Conservation (phyloP, 2,329 filamentous ascomycete species). For the Claviceps capensis region DNA sequence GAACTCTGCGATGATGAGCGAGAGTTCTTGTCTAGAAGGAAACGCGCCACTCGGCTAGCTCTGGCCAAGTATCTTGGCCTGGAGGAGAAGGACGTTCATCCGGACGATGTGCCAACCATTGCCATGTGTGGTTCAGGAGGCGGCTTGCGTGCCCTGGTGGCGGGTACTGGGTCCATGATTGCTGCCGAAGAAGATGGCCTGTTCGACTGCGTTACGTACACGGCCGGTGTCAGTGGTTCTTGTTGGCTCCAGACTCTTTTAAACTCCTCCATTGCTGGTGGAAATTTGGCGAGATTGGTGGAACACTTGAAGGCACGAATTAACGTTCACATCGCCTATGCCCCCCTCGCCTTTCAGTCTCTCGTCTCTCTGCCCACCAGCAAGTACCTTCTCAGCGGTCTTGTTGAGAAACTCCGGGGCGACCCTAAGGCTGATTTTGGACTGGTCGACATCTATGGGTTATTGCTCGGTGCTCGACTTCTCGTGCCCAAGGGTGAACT, state of each 20-base stretch:
- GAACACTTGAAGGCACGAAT: constrained; percentile 78
- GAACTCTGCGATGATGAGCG: constrained; percentile 76
- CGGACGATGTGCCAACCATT: constrained; percentile 84
- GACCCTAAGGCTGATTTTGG: constrained; percentile 61
- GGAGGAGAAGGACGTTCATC: constrained; percentile 68
- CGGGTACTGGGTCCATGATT: constrained; percentile 75
- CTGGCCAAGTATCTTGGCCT: constrained; percentile 73
- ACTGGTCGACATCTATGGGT: constrained; percentile 83
- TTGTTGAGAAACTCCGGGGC: constrained; percentile 85
- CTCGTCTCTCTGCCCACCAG: constrained; percentile 85
- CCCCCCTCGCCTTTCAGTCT: constrained; percentile 66
- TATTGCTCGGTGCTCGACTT: constrained; percentile 70
- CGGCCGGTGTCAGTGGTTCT: constrained; percentile 85
- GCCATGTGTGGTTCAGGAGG: constrained; percentile 92
- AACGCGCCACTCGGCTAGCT: constrained; percentile 53
- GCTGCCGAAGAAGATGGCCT: constrained; percentile 76
- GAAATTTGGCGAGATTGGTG: constrained; percentile 55
- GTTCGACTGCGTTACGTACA: constrained; percentile 91
- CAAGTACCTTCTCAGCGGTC: constrained; percentile 74
- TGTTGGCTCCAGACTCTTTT: constrained; percentile 91
- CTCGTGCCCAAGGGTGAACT: constrained; percentile 70
- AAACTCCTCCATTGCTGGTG: constrained; percentile 55
- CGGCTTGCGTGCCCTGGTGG: constrained; percentile 77
- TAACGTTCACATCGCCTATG: constrained; percentile 83
- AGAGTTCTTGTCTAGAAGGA: constrained; percentile 56